Percentiles rank a stretch among this genome's conserved stretches.
Evolutionary conservation across 768 basidiomycete genomes (phyloP).

Genomic region (Leccinum rimulosum): DNA sequence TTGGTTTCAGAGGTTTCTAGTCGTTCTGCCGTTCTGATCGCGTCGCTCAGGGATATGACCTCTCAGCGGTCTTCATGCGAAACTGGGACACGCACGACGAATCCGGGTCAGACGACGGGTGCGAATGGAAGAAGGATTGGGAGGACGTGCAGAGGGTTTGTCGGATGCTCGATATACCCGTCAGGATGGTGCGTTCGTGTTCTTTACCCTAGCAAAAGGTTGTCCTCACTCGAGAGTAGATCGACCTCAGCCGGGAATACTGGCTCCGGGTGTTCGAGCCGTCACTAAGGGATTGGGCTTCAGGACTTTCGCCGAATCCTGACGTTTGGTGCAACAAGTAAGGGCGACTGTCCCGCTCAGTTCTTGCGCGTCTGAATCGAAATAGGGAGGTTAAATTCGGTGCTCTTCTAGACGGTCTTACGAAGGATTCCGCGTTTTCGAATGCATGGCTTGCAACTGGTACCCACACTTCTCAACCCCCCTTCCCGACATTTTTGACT

Average conservation of each 20-base stretch:
- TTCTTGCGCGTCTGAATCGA: not conserved
- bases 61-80: slow-evolving; percentile 91
- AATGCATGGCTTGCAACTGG: slow-evolving; percentile 81
- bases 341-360: not conserved
- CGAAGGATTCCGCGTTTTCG: slow-evolving; percentile 28
- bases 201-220: not conserved
- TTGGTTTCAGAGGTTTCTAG: slow-evolving; percentile 25
- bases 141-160: slow-evolving; percentile 85
- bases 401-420: slow-evolving; percentile 68
- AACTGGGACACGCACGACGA: slow-evolving; percentile 94
- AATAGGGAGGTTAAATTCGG: slow-evolving; percentile 89
- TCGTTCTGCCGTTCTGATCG: not conserved
- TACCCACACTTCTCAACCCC: slow-evolving; percentile 23
- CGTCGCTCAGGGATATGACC: slow-evolving; percentile 62
- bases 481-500: not conserved
- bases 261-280: slow-evolving; percentile 93
- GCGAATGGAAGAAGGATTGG: slow-evolving; percentile 97
- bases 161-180: slow-evolving; percentile 67
- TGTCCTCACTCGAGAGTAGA: slow-evolving; percentile 37
- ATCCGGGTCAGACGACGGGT: slow-evolving; percentile 72
- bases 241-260: slow-evolving; percentile 88
- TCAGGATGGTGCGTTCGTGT: slow-evolving; percentile 51
- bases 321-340: slow-evolving; percentile 92
- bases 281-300: slow-evolving; percentile 71
- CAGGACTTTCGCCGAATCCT: slow-evolving; percentile 85